Evolutionary conservation across 202 grass and related monocot genomes (phyloP), one percentile per base, ranked within the genome.

Genomic region (Bolboschoenoplectus hybrid): DNA sequence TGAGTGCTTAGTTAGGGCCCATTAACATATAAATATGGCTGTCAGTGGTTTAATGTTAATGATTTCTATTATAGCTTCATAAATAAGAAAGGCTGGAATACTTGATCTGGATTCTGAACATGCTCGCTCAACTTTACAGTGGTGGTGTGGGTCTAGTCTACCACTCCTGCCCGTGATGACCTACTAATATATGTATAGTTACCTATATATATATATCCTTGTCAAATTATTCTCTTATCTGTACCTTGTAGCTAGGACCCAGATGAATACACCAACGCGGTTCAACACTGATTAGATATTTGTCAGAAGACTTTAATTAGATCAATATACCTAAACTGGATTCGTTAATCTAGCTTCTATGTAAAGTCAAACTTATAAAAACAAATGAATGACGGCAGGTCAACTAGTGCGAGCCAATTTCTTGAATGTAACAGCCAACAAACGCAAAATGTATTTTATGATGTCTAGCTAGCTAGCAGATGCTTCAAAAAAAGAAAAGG

Each of bases 61-160:
- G 9, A 79, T 79, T n/a, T 78, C 39, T 16, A 2, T 58, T 78
- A 38, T 56, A 55, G 49, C 50, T 56, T 53, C 6, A 77, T 39
- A 77, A 50, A 77, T 39, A 77, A 50, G 44, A 74, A 74, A 74
- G 44, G 46, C 70, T 74, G 70, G n/a, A 74, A 74, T 74, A 51
- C 44, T 73, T 73, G 74, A 39, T 55, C 50, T 77, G 50, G 46
- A 74, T 74, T 74, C 71, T 51, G 46, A 74, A 74, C 67, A 26
- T 49, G 11, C 73, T 53, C 26, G 17, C 74, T 56, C 12, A 77
- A 77, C 70, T 77, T 77, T 77, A 77, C 49, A 77, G 19, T 16
- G 26, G 9, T 10, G 45, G 19, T 35, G n/a, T 65, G 63, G 32
- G 20, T 66, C 1, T 1, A 34, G 34, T 67, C 72, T 35, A 7